Evolutionary conservation across 1,139 yeast species (phyloP).

Genomic region (Kazachstania sp.): DNA sequence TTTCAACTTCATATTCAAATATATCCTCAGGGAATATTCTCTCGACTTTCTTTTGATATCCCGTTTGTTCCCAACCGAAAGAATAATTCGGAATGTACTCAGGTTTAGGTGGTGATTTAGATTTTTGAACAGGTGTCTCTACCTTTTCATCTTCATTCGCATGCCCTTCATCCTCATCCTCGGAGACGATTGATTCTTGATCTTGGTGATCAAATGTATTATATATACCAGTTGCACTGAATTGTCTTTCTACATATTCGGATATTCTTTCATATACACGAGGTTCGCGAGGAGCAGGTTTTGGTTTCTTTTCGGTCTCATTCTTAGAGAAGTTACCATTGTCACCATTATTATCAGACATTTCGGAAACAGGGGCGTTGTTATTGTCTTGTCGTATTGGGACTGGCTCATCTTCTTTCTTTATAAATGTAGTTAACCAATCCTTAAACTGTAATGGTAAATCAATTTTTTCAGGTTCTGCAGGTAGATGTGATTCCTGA

Average conservation of each 20-base stretch:
- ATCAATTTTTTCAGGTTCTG: conserved; percentile 12
- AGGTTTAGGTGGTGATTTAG: conserved; percentile 1
- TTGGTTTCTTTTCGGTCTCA: neutral
- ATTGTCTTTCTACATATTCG: neutral
- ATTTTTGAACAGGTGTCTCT: too few species aligned
- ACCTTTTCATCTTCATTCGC: neutral
- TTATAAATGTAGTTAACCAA: conserved; percentile 17
- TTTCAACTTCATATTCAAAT: conserved; percentile 12
- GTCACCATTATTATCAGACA: neutral
- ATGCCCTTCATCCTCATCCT: neutral
- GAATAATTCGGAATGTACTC: conserved; percentile 8
- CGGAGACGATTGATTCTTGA: neutral
- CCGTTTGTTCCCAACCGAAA: conserved; percentile 20
- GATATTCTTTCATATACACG: neutral
- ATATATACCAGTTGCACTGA: neutral
- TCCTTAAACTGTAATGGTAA: conserved; percentile 14
- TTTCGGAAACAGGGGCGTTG: neutral
- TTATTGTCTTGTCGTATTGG: neutral
- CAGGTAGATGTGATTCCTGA: conserved; percentile 8
- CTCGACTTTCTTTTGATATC: conserved; percentile 15
- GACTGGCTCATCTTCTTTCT: conserved; percentile 6
- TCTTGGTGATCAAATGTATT: neutral
- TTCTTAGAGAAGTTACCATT: neutral
- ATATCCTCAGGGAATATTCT: conserved; percentile 19
- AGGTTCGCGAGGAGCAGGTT: neutral